A percentile compares a stretch with the other conserved stretches of the same genome.
Conservation (phyloP, 2,329 filamentous ascomycete genomes). For the Aspergillus udagawae region DNA sequence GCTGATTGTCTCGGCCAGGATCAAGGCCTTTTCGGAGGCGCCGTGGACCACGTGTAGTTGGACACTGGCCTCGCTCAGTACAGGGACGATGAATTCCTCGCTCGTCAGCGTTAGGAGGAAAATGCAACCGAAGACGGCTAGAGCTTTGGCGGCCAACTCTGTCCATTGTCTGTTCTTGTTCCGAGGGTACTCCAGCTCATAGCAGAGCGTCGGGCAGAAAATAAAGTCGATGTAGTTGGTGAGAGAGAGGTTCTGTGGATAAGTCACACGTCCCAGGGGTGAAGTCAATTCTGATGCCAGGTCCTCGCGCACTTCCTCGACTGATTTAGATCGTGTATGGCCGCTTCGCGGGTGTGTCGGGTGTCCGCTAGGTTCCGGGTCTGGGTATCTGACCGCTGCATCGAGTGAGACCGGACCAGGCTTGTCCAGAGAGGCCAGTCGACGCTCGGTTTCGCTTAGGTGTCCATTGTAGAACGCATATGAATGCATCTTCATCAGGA, state of each 20-base stretch:
- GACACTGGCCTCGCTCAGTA: constrained; percentile 68
- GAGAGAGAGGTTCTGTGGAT: constrained; percentile 81
- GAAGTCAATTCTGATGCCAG: constrained; percentile 89
- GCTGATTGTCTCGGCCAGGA: constrained; percentile 84
- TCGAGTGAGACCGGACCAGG: constrained; percentile 60
- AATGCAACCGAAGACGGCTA: constrained; percentile 93
- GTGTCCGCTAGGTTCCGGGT: constrained; percentile 37
- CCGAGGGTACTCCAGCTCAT: constrained; percentile 93
- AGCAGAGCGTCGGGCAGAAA: constrained; percentile 91
- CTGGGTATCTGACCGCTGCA: constrained; percentile 73
- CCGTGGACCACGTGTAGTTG: constrained; percentile 48
- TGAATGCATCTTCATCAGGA: constrained; percentile 99
- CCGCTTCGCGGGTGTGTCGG: constrained; percentile 15
- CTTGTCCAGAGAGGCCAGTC: constrained; percentile 77
- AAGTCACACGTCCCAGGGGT: constrained; percentile 82
- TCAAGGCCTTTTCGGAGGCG: constrained; percentile 65
- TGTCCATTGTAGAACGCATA: constrained; percentile 99
- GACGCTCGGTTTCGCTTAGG: constrained; percentile 78
- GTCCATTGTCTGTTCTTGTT: constrained; percentile 70
- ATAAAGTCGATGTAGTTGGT: constrained; percentile 82
- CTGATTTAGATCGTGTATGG: constrained; percentile 41
- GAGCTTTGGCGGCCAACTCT: constrained; percentile 76
- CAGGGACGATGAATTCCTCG: constrained; percentile 92
- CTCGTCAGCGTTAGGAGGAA: constrained; percentile 87
- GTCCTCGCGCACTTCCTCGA: constrained; percentile 73